Evolutionary conservation across 169 alveolate genomes (phyloP), one percentile per base, ranked within the genome.

Genomic region (Eimeria sp.): DNA sequence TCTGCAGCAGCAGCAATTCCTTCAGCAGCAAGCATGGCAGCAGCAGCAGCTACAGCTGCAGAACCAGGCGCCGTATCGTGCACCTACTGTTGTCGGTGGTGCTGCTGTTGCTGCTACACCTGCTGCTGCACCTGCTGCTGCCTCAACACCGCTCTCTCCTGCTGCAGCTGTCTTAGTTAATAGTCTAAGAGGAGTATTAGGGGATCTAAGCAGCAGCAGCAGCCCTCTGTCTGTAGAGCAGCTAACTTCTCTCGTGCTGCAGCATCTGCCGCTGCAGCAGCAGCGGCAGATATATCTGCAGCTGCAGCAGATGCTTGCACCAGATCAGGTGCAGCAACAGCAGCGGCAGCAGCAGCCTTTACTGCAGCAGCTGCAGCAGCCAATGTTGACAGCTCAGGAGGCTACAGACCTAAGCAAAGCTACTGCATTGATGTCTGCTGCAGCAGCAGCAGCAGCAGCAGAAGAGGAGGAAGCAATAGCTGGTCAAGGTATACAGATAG

Each of bases 251-350:
- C 43, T 84, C 14, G 92, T 84, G 92, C 92, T 84, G 76, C 92
- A 84, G 92, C 92, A 84, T 70, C 58, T 84, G 40, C 92, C 92
- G 78, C 92, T 57, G 92, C 92, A 84, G 92, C 92, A 84, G 92
- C 92, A 84, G 92, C 92, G 92, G 40, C 92, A 84, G 76, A 84
- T 84, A 57, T 84, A 84, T 18, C 43, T 58, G 34, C 92, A 84
- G 92, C 92, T 84, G 92, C 92, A 84, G 92, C 92, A 84, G 78
- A 84, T 84, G 92, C 76, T 84, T 65, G 92, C 78, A 5, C 92
- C 92, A 0, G 92, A 84, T 16, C 92, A 57, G 78, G 75, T 5
- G 92, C 76, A 54, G 92, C 92, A 84, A 63, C 92, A 57, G 92
- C 92, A 58, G 92, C 92, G 6, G 92, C 92, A 51, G 75, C 65